Percentiles rank a stretch among this genome's conserved stretches.
Evolutionary conservation across 179 eudicot species (phyloP).

Genomic region (Silene vulgaris): DNA sequence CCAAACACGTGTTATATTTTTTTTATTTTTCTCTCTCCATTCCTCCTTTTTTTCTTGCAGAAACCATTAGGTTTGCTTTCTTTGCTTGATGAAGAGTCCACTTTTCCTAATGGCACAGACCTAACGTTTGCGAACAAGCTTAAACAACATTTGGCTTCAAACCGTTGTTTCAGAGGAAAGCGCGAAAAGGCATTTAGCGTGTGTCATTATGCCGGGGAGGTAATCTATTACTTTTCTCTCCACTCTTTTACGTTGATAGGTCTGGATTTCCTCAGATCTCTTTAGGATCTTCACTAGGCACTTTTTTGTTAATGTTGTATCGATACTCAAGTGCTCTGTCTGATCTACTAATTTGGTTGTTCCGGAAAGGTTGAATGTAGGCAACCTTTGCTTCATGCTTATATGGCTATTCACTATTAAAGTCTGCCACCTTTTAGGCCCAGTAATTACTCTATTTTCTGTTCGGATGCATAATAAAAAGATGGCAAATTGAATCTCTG

Average conservation of each 20-base stretch:
- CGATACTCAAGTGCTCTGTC: too few species aligned
- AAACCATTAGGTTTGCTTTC: slow-evolving; percentile 89
- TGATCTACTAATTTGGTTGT: too few species aligned
- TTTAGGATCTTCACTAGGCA: background rate
- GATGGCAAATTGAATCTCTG: background rate
- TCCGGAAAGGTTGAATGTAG: background rate
- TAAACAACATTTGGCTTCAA: slow-evolving; percentile 65
- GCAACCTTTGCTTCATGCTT: background rate
- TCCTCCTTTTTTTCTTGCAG: slow-evolving; percentile 41
- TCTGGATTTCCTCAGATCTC: background rate
- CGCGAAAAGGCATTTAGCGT: slow-evolving; percentile 72
- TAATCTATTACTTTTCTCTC: slow-evolving; percentile 23
- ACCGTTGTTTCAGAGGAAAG: slow-evolving; percentile 75
- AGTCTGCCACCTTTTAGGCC: background rate
- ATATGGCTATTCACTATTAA: background rate
- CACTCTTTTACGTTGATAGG: background rate
- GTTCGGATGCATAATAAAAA: background rate
- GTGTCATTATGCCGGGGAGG: slow-evolving; percentile 91
- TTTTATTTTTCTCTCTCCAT: background rate
- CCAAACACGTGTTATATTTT: background rate
- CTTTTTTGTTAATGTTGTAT: too few species aligned
- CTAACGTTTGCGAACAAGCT: slow-evolving; percentile 85
- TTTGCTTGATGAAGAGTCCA: slow-evolving; percentile 89
- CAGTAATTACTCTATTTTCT: slow-evolving; percentile 4
- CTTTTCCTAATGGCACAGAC: slow-evolving; percentile 94